Conservation (phyloP, 306 rosid species). For the Heteromeles arbutifolia region DNA sequence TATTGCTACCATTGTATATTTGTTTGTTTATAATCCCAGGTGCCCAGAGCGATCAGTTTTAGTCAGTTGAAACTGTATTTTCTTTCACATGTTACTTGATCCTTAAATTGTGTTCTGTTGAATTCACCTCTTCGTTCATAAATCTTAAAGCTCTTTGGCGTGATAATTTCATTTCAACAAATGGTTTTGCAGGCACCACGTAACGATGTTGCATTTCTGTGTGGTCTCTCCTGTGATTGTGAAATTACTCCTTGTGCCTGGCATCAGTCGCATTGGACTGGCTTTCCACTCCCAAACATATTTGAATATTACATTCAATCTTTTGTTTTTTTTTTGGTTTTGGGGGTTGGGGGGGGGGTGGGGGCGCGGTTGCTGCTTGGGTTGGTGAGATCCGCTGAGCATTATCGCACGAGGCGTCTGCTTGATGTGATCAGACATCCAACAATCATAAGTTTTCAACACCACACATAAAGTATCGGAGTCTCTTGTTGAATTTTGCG, state of each 20-base stretch:
- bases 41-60: background rate
- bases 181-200: constrained; percentile 2
- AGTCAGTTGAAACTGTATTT: background rate
- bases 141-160: background rate
- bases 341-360: background rate
- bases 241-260: background rate
- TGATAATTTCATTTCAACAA: background rate
- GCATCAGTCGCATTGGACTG: background rate
- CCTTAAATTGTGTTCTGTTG: background rate
- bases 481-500: background rate
- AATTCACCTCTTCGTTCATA: no score
- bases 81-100: background rate
- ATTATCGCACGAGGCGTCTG: background rate
- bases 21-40: background rate
- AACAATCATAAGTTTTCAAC: background rate
- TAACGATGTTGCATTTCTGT: background rate
- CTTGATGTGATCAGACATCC: constrained; percentile 6
- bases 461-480: background rate
- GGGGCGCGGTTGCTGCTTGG: no score
- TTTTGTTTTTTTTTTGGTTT: no score
- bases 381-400: background rate
- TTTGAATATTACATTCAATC: background rate
- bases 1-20: background rate
- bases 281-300: background rate
- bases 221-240: background rate